phyloP scores from a whole-genome alignment of 768 basidiomycete species.

The Kwoniella europaea region DNA sequence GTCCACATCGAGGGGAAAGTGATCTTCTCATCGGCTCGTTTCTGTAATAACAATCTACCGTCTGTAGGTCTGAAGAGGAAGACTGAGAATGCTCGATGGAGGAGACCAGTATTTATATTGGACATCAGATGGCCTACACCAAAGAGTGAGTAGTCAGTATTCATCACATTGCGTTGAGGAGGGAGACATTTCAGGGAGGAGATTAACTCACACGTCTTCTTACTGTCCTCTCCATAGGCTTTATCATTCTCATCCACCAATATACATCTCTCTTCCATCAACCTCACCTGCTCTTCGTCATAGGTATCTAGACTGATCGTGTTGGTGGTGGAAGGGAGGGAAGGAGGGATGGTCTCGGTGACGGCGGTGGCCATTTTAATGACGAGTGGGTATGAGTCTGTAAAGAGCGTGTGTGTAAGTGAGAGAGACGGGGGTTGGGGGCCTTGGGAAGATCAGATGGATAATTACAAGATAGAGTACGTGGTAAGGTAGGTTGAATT shows the following conservation, averaged over 20 bases:
- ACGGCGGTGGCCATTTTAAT: constrained; percentile 13
- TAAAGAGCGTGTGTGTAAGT: constrained; percentile 6
- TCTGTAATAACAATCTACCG: constrained; percentile 90
- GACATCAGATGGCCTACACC: constrained; percentile 90
- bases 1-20: constrained; percentile 99
- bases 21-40: constrained; percentile 96
- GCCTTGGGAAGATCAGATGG: too few species aligned
- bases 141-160: not conserved
- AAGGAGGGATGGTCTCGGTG: constrained; percentile 18
- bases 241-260: constrained; percentile 55
- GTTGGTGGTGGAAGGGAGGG: constrained; percentile 4
- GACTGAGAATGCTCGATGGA: constrained; percentile 97
- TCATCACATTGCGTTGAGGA: not conserved
- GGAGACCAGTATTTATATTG: constrained; percentile 86
- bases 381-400: not conserved
- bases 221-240: constrained; percentile 67
- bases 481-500: not conserved
- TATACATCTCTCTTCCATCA: constrained; percentile 83
- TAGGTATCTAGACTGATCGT: constrained; percentile 75
- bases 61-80: constrained; percentile 95
- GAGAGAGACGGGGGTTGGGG: too few species aligned
- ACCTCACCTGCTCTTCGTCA: constrained; percentile 86
- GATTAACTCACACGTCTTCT: constrained; percentile 79
- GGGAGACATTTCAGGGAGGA: too few species aligned
- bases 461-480: not conserved